Percentiles rank a stretch among this genome's conserved stretches.
Evolutionary conservation across 805 yeast genomes (phyloP).

Genomic region (Myxozyma monticola): DNA sequence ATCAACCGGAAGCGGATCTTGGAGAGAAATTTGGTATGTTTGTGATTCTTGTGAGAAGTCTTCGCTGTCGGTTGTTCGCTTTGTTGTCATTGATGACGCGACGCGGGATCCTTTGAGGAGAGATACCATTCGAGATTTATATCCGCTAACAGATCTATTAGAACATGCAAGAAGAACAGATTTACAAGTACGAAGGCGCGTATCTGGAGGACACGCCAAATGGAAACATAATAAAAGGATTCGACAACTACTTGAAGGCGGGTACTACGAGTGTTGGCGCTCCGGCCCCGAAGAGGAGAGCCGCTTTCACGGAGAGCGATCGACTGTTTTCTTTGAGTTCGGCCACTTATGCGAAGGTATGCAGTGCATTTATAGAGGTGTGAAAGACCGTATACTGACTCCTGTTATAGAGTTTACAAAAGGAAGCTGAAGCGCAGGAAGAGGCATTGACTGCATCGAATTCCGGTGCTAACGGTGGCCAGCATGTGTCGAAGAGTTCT

Average conservation of each 20-base stretch:
- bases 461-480: not conserved
- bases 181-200: conserved; percentile 73
- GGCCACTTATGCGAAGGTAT: conserved; percentile 23
- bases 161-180: conserved; percentile 67
- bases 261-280: conserved; percentile 31
- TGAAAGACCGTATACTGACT: too few relatives aligned
- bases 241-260: conserved; percentile 69
- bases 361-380: not conserved
- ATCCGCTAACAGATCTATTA: conserved; percentile 35
- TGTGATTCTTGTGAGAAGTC: not conserved
- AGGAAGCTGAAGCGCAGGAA: conserved; percentile 15
- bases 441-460: not conserved
- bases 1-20: conserved; percentile 60
- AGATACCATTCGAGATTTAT: too few relatives aligned
- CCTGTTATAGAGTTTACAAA: conserved; percentile 20
- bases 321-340: conserved; percentile 33
- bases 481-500: not conserved
- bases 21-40: conserved; percentile 49
- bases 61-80: not conserved
- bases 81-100: not conserved
- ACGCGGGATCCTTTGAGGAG: not conserved
- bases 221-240: conserved; percentile 89
- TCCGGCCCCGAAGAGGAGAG: conserved; percentile 10
- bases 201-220: conserved; percentile 68
- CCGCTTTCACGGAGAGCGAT: conserved; percentile 25